Base-by-base conservation (phyloP, 2,329 filamentous ascomycete genomes). In the Verticillium longisporum region DNA sequence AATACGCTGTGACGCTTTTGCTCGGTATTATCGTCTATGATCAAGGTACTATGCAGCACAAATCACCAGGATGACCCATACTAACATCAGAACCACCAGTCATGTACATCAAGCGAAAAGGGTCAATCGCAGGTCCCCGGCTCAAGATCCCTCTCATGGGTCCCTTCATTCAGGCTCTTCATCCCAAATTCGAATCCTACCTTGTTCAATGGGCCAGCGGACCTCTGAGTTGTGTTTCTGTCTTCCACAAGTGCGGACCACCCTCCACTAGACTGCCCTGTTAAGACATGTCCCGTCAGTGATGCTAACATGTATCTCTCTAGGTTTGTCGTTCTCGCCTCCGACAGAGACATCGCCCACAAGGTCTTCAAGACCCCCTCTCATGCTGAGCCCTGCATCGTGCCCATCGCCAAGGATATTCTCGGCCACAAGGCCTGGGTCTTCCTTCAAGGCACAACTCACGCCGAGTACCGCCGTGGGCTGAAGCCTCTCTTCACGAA, bases 361-460 rank as follows among this genome's bases (percentile, higher is more conserved):
- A 93, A 92, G 71, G 88, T 92, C 65, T 90, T 93, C 82, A 93
- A 92, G 73, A 91, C 89, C 6, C 89, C 90, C 5, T 71, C 76
- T 32, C 91, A 87, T 67, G 86, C 89, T 71, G 90, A 91, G 70
- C 90, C 90, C 38, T 93, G 89, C 72, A 83, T 93, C 34, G 90
- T 92, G 3, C 89, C 91, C 66, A 82, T 89, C 60, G 90, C 90
- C 7, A 84, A 87, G 71, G 90, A 92, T 69, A 84, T 93, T 54
- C 81, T 93, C 32, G 83, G 89, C 59, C 84, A 85, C 38, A 84
- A 80, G 59, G 89, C 91, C 64, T 93, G 89, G 88, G 90, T 93
- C 2, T 93, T 93, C 71, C 78, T 93, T 57, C 86, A 91, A 65
- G 90, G 90, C 61, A 90, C 85, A 69, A 85, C 83, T 14, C 90